These are phyloP conservation scores for Serendipita sp. DNA, from an alignment of 768 basidiomycete species.

Conservation along the genomic window DNA sequence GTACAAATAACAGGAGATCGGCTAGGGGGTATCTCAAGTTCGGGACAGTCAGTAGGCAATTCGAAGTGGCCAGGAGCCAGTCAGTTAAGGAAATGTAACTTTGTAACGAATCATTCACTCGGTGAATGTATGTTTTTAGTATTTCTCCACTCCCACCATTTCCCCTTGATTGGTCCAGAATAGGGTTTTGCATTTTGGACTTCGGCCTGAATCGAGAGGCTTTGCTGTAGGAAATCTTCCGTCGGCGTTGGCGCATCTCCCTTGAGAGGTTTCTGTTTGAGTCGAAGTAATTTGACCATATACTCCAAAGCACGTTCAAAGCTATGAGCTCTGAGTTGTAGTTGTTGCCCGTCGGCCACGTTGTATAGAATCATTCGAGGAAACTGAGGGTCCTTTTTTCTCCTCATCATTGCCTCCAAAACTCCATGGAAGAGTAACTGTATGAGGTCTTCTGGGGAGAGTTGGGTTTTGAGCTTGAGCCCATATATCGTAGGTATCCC, in stretches of 20 bases:
- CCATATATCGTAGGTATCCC: background rate
- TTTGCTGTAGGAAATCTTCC: background rate
- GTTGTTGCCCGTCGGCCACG: background rate
- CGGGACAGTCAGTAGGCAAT: too few relatives aligned
- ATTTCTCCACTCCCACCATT: too few relatives aligned
- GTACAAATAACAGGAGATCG: constrained; percentile 23
- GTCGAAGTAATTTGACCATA: background rate
- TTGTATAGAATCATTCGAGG: background rate
- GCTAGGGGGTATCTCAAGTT: too few relatives aligned
- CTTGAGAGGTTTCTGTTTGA: background rate
- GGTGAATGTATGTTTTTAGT: too few relatives aligned
- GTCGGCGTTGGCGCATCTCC: background rate
- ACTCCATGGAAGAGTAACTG: background rate
- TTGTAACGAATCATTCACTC: too few relatives aligned
- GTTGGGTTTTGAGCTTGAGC: background rate
- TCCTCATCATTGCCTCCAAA: background rate
- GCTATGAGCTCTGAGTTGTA: background rate
- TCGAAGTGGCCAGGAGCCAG: too few relatives aligned
- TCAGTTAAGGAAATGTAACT: too few relatives aligned
- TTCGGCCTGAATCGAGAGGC: background rate
- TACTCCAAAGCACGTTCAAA: background rate
- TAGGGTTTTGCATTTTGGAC: background rate
- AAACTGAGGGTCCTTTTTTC: background rate
- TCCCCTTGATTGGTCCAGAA: too few relatives aligned
- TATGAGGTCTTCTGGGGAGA: background rate